phyloP scores from a whole-genome alignment of 1,139 yeast genomes.

The Keqinozyma sinolaborantium region DNA sequence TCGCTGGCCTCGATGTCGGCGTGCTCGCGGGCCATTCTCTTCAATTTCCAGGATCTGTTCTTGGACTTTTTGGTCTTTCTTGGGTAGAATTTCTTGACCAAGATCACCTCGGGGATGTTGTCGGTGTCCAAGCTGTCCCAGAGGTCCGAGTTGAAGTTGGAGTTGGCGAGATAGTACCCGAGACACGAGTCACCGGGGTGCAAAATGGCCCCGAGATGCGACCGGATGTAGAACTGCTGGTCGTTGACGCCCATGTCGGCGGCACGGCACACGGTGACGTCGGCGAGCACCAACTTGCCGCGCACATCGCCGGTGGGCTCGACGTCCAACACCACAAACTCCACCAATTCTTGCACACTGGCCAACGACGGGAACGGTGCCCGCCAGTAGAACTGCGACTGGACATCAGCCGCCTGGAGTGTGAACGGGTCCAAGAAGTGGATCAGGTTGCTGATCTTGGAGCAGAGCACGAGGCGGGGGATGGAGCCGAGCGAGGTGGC shows the following conservation, averaged over 20 bases:
- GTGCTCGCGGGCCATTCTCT: slow-evolving; percentile 97
- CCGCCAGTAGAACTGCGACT: slow-evolving; percentile 82
- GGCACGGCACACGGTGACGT: slow-evolving; percentile 83
- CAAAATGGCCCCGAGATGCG: slow-evolving; percentile 88
- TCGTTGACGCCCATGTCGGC: slow-evolving; percentile 84
- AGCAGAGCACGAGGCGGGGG: slow-evolving; percentile 78
- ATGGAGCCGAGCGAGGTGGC: slow-evolving; percentile 87
- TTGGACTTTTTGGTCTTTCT: slow-evolving; percentile 74
- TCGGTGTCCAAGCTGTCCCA: slow-evolving; percentile 70
- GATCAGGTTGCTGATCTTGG: slow-evolving; percentile 72
- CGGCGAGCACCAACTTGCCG: slow-evolving; percentile 86
- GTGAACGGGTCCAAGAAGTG: slow-evolving; percentile 87
- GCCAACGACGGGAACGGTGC: slow-evolving; percentile 77
- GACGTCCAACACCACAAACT: slow-evolving; percentile 86
- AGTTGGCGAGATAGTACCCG: slow-evolving; percentile 81
- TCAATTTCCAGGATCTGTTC: slow-evolving; percentile 91
- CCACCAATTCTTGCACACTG: slow-evolving; percentile 75
- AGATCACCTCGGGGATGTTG: slow-evolving; percentile 80
- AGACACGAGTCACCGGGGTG: slow-evolving; percentile 95
- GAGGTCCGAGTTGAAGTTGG: slow-evolving; percentile 82
- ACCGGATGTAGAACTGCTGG: slow-evolving; percentile 72
- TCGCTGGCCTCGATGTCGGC: slow-evolving; percentile 77
- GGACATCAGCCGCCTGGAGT: slow-evolving; percentile 75
- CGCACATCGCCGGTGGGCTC: slow-evolving; percentile 85
- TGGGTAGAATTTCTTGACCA: slow-evolving; percentile 88